Base-by-base conservation (phyloP, 352 stramenopile genomes). In the Phytophthora fragariaefolia region DNA sequence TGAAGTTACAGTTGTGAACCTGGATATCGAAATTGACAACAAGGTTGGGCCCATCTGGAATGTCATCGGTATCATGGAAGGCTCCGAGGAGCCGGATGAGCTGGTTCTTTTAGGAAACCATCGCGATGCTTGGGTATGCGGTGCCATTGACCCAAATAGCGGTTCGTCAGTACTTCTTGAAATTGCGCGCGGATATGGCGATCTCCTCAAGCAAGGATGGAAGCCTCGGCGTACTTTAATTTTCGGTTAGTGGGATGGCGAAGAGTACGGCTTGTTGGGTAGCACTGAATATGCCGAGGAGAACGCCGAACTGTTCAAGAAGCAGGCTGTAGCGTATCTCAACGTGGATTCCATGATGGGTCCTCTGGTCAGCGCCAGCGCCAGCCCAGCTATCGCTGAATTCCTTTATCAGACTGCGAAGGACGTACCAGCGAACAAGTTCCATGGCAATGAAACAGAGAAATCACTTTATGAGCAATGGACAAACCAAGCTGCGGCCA, bases 271-370 rank as follows among this genome's bases (percentile, higher is more conserved):
- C 10, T 66, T 97, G 10, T 42, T 97, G 13, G 91, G 91, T 10
- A 94, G 81, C 24, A 97, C 91, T 4, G 91, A 91, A 45, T 97
- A 85, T 62, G 89, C 76, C 0, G 89, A 97, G 59, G 77, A 92
- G 36, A 73, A 93, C 52, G 74, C 71, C 6, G 45, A 80, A 5
- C 56, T 68, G 26, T 73, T 93, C 30, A 76, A 86, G 15, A 57
- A 80, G 59, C 69, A 93, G 9, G 83, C 84, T 0, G 75, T 91
- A 0, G 82, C 80, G 2, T 97, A 97, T 53, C 72, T 97, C 43
- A 97, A 97, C 66, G 87, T 96, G 2, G 91, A 97, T 55, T 79
- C 69, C 12, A 82, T 93, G n/a, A 80, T 80, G 10, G 91, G 90
- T 12, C 62, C 80, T 18, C 51, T 75, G n/a, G 74, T 97, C 12